Evolutionary conservation across 2,329 filamentous ascomycete genomes (phyloP).

Genomic region (Exophiala sp.): DNA sequence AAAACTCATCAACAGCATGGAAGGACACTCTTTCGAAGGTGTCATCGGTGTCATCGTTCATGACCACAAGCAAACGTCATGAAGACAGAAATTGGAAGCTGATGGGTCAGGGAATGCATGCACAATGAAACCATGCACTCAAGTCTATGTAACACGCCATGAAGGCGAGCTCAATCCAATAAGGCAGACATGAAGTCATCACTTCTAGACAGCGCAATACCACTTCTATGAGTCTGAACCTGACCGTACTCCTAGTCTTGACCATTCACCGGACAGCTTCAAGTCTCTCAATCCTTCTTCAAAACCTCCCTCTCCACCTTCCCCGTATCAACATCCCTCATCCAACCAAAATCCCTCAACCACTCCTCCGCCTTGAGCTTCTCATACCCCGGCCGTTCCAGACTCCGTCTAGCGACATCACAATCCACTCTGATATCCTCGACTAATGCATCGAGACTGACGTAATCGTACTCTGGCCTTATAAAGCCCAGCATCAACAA

Average conservation of each 20-base stretch:
- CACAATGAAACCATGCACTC: too few species aligned
- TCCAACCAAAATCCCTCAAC: conserved; percentile 30
- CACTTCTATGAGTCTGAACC: too few species aligned
- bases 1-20: too few species aligned
- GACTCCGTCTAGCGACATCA: conserved; percentile 70
- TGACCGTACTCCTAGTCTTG: background rate
- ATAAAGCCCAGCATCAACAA: conserved; percentile 83
- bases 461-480: conserved; percentile 84
- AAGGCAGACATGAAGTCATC: too few species aligned
- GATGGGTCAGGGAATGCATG: too few species aligned
- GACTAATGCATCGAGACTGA: conserved; percentile 74
- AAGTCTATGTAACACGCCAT: too few species aligned
- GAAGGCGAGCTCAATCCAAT: too few species aligned
- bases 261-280: background rate
- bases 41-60: too few species aligned
- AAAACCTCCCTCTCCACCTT: conserved; percentile 30
- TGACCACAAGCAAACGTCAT: too few species aligned
- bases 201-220: too few species aligned
- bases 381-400: conserved; percentile 62
- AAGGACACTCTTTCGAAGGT: too few species aligned
- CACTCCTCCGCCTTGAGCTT: conserved; percentile 45
- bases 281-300: conserved; percentile 5
- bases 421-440: conserved; percentile 88
- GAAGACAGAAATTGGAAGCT: too few species aligned
- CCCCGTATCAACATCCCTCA: conserved; percentile 32